Evolutionary conservation across 2,329 filamentous ascomycete species (phyloP).

Genomic region (Arthrobotrys sinensis): DNA sequence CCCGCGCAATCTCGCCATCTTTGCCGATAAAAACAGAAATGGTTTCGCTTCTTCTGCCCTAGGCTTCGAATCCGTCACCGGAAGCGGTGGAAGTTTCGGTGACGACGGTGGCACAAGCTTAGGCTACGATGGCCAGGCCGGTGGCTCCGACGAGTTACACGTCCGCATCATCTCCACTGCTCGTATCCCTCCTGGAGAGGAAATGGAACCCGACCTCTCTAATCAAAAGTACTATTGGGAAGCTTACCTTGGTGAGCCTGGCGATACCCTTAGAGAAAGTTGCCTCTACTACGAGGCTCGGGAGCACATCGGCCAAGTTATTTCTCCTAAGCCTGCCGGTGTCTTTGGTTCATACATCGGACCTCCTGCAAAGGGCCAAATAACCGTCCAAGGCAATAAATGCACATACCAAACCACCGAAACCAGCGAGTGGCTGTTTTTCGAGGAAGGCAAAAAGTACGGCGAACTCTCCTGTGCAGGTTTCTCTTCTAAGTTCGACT

Average conservation of each 20-base stretch:
- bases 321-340: constrained; percentile 5
- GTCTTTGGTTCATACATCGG: constrained; percentile 29
- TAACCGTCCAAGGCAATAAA: constrained; percentile 12
- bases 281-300: constrained; percentile 11
- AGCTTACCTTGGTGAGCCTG: constrained; percentile 13
- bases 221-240: constrained; percentile 36
- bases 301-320: background rate
- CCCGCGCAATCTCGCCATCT: constrained; percentile 1
- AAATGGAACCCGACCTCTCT: background rate
- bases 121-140: constrained; percentile 8
- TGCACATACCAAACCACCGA: background rate
- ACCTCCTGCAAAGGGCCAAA: constrained; percentile 9
- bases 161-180: constrained; percentile 13
- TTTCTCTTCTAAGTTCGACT: constrained; percentile 7
- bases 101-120: constrained; percentile 7
- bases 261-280: background rate
- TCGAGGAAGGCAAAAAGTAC: constrained; percentile 7
- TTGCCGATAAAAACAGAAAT: constrained; percentile 43
- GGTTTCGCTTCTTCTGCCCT: constrained; percentile 48
- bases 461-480: constrained; percentile 17
- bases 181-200: constrained; percentile 3
- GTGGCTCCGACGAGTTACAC: constrained; percentile 13
- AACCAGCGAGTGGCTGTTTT: background rate
- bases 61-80: constrained; percentile 9
- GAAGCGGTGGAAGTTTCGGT: constrained; percentile 30